Conservation (phyloP, 2,329 filamentous ascomycete genomes). For the Paraconiothyrium brasiliense region DNA sequence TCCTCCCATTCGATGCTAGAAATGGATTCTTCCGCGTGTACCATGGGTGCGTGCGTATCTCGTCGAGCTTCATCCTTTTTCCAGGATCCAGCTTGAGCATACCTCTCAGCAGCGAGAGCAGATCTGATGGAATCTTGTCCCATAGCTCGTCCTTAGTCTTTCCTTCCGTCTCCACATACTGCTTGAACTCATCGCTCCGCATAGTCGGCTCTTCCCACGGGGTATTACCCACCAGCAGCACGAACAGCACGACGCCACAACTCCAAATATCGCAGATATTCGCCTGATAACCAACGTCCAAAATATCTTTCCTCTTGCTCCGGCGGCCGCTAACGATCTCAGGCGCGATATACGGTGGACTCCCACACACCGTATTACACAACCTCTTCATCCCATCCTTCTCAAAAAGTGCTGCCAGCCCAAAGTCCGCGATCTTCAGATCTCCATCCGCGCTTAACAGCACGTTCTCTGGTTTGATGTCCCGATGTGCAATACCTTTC, state of each 20-base stretch:
- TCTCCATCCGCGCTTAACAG: constrained; percentile 84
- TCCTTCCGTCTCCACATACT: constrained; percentile 83
- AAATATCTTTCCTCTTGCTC: constrained; percentile 58
- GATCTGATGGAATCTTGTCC: constrained; percentile 76
- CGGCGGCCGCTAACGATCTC: constrained; percentile 74
- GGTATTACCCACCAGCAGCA: constrained; percentile 93
- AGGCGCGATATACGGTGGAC: constrained; percentile 95
- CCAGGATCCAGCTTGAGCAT: constrained; percentile 86
- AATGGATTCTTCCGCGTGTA: constrained; percentile 85
- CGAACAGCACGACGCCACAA: constrained; percentile 96
- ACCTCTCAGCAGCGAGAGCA: constrained; percentile 83
- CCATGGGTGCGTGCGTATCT: constrained; percentile 93
- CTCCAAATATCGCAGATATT: constrained; percentile 96
- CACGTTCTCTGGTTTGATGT: constrained; percentile 86
- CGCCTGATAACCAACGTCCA: constrained; percentile 72
- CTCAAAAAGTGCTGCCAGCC: constrained; percentile 91
- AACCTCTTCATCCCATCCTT: constrained; percentile 84
- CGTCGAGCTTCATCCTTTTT: constrained; percentile 83
- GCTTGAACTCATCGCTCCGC: constrained; percentile 88
- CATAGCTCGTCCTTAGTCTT: constrained; percentile 86
- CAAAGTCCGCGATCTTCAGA: constrained; percentile 96
- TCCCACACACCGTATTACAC: constrained; percentile 91
- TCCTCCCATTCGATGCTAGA: constrained; percentile 75
- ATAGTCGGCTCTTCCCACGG: constrained; percentile 94
- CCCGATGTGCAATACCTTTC: constrained; percentile 90